Evolutionary conservation across 768 basidiomycete species (phyloP), one percentile per base, ranked within the genome.

Genomic region (Rhodotorula babjevae): DNA sequence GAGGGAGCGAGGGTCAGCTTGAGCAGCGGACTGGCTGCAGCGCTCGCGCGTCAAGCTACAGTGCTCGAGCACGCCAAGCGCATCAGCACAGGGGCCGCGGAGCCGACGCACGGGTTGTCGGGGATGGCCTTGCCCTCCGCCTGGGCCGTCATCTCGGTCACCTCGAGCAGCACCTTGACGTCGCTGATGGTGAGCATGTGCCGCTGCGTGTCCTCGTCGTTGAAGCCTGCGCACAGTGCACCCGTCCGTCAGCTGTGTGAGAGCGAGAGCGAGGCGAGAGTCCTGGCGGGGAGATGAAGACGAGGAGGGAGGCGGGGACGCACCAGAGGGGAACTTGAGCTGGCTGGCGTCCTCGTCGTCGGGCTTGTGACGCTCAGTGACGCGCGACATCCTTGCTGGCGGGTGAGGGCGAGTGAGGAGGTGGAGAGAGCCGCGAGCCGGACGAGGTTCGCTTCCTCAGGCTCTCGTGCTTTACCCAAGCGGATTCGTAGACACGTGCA

Each of bases 141-240:
- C 81, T 92, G 90, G 42, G 72, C 64, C 25, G 55, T 91, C 14
- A 9, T 33, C 88, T 76, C 90, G 84, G 83, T 90, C 53, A 70
- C 90, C 81, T 92, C 91, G 42, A 95, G 84, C 61, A 95, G 83
- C 80, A 93, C 90, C 79, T 92, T 92, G 80, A 94, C 93, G 79
- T 95, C 93, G 2, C 91, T 92, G 71, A 94, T 92, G 77, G 93
- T 85, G 79, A 95, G 58, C 61, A 62, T 67, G 21, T 61, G 55
- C 25, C 81, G 81, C 90, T 92, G 84, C 90, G 92, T 11, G 90
- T 50, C 57, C 14, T 31, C 90, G 74, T 92, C 91, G 83, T 91
- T 91, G 83, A 94, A 94, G 79, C 92, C 92, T 92, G 73, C 46
- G 15, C 8, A 18, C 27, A 18, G 12, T 25, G 10, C 6, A 7